Conservation (phyloP, 176 grass and related monocot species). For the Zea luxurians region DNA sequence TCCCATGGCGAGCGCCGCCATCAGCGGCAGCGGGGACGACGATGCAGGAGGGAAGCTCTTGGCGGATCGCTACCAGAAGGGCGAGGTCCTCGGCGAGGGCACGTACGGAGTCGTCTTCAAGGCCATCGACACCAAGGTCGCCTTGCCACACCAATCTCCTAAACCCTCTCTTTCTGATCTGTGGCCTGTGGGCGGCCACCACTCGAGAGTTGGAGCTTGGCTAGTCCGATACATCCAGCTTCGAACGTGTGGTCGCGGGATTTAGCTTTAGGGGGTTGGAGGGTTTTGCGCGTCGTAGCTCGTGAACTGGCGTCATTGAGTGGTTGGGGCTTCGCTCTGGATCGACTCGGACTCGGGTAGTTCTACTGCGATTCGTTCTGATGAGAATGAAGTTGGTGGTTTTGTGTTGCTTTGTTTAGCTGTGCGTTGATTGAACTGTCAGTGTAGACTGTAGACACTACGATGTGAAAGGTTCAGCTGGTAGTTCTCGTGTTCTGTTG, state of each 20-base stretch:
- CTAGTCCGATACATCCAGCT: neutral
- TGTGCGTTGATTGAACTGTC: neutral
- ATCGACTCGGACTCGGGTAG: neutral
- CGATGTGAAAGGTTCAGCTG: neutral
- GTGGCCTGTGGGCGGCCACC: neutral
- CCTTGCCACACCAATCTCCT: neutral
- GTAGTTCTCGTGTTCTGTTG: neutral
- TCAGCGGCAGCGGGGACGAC: conserved; percentile 59
- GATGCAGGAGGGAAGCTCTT: conserved; percentile 56
- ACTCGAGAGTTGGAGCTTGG: neutral
- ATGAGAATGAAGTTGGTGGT: neutral
- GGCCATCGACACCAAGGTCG: conserved; percentile 82
- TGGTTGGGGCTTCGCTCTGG: neutral
- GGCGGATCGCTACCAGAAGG: conserved; percentile 82
- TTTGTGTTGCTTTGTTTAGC: conserved; percentile 16
- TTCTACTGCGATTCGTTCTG: neutral
- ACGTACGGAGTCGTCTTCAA: conserved; percentile 95
- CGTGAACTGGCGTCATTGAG: conserved; percentile 17
- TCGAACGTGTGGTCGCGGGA: neutral
- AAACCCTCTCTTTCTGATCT: conserved; percentile 43
- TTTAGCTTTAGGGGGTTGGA: conserved; percentile 17
- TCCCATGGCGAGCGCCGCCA: conserved; percentile 43
- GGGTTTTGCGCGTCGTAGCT: neutral
- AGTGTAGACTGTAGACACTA: neutral
- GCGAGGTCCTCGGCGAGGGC: conserved; percentile 80